Evolutionary conservation across 1,139 yeast genomes (phyloP).

Genomic region (Yamadazyma triangularis): DNA sequence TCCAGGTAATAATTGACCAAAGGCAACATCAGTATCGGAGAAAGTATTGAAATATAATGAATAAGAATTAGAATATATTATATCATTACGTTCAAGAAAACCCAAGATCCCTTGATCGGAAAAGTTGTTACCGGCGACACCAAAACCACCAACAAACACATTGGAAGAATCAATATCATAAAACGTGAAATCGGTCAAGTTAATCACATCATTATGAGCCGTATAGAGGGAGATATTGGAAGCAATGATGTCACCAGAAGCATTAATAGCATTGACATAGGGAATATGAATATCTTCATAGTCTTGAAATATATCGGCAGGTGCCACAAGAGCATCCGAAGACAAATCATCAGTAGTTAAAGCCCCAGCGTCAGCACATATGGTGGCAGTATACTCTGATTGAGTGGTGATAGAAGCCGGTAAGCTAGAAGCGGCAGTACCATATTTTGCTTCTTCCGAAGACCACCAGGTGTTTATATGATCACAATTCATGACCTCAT

Average conservation of each 20-base stretch:
- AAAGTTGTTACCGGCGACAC: conserved; percentile 43
- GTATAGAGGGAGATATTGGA: conserved; percentile 18
- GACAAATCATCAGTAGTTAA: conserved; percentile 12
- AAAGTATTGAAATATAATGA: conserved; percentile 45
- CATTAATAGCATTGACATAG: conserved; percentile 23
- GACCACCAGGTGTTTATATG: conserved; percentile 18
- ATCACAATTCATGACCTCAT: conserved; percentile 20
- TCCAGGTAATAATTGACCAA: conserved; percentile 47
- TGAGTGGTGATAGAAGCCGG: conserved; percentile 18
- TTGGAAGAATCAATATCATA: conserved; percentile 20
- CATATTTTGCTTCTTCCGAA: conserved; percentile 10
- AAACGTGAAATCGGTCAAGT: conserved; percentile 23
- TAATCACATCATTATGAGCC: conserved; percentile 10
- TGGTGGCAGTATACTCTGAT: conserved; percentile 18
- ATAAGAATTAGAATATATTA: conserved; percentile 47
- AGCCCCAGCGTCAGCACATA: conserved; percentile 26
- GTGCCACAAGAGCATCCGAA: conserved; percentile 5
- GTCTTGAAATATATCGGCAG: conserved; percentile 12
- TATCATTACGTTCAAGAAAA: conserved; percentile 21
- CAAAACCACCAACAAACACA: conserved; percentile 34
- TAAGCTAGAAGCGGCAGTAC: conserved; percentile 5
- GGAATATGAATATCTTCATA: conserved; percentile 20
- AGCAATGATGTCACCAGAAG: conserved; percentile 22
- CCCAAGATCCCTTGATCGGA: conserved; percentile 41
- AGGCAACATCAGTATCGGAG: conserved; percentile 6